phyloP scores from a whole-genome alignment of 2,329 filamentous ascomycete species.

The Scytalidium lignicola region DNA sequence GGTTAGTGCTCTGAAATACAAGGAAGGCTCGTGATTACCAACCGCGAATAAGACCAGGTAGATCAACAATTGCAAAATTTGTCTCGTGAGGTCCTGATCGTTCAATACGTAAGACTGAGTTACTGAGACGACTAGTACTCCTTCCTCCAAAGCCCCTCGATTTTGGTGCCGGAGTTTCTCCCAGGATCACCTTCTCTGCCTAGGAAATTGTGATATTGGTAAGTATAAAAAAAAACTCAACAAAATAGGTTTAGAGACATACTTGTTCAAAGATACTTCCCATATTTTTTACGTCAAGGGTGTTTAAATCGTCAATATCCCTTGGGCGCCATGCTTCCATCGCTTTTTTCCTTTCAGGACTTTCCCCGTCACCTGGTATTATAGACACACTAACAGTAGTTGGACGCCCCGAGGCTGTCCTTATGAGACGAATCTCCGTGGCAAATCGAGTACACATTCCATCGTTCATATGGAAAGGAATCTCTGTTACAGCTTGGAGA shows the following conservation, averaged over 20 bases:
- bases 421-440: conserved; percentile 36
- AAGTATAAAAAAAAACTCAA: not conserved
- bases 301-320: conserved; percentile 3
- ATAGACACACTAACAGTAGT: conserved; percentile 7
- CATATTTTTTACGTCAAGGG: conserved; percentile 5
- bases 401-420: conserved; percentile 6
- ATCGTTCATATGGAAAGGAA: conserved; percentile 33
- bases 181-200: conserved; percentile 9
- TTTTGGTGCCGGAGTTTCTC: conserved; percentile 1
- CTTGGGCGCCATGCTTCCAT: conserved; percentile 6
- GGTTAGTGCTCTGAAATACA: not conserved
- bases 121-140: conserved; percentile 8
- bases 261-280: conserved; percentile 9
- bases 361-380: conserved; percentile 4
- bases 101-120: conserved; percentile 11
- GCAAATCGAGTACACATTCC: conserved; percentile 38
- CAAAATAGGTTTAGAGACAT: not conserved
- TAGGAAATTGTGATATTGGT: not conserved
- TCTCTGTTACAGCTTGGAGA: conserved; percentile 29
- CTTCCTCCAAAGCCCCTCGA: not conserved
- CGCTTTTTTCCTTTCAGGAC: conserved; percentile 2
- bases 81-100: conserved; percentile 13
- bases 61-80: conserved; percentile 20
- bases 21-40: not conserved
- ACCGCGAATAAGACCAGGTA: conserved; percentile 22